These are phyloP conservation scores for Oxytropis ochrocephala DNA, from an alignment of 306 rosid species.

Conservation along the genomic window DNA sequence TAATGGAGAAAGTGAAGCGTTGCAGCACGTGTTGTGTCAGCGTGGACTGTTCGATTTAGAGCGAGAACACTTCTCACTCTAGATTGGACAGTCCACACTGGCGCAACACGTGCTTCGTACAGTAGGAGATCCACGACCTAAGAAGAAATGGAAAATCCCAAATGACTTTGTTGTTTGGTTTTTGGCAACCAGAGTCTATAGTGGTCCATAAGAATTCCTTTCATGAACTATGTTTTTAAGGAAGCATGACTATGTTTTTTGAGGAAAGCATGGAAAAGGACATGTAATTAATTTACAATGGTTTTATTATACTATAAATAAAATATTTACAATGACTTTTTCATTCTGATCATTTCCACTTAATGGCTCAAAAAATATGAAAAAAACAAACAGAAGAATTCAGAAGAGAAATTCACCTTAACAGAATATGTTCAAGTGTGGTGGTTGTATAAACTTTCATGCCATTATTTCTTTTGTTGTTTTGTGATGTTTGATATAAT, in stretches of 20 bases:
- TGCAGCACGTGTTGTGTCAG: too few species aligned
- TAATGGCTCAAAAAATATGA: background rate
- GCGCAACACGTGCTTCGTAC: too few species aligned
- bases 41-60: too few species aligned
- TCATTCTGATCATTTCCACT: background rate
- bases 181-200: background rate
- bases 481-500: background rate
- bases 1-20: too few species aligned
- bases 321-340: background rate
- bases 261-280: constrained; percentile 9
- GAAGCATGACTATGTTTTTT: background rate
- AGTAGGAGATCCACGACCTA: background rate
- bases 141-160: background rate
- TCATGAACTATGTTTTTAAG: background rate
- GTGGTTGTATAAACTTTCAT: background rate
- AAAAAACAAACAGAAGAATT: constrained; percentile 10
- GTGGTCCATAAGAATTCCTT: background rate
- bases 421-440: background rate
- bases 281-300: background rate
- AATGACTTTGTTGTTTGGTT: background rate
- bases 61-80: too few species aligned
- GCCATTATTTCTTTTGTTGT: background rate
- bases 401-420: constrained; percentile 12
- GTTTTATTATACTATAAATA: background rate
- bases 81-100: too few species aligned